A percentile compares a stretch with the other conserved stretches of the same genome.
These are phyloP conservation scores for Clonostachys rosea DNA, from an alignment of 2,329 filamentous ascomycete species.

Conservation along the genomic window DNA sequence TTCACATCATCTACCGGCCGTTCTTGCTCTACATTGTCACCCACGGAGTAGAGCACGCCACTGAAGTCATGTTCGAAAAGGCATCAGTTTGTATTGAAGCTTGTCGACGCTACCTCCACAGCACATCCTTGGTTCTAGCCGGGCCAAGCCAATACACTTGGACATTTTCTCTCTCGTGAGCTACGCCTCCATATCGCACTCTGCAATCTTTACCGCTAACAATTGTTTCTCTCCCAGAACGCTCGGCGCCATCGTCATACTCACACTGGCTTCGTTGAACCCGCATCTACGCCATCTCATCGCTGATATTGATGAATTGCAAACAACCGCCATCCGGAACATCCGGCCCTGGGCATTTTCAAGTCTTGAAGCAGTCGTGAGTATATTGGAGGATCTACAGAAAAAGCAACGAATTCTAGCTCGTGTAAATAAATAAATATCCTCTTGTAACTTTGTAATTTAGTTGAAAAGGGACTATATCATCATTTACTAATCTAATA, in stretches of 20 bases:
- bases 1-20: slow-evolving; percentile 23
- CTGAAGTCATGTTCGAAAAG: slow-evolving; percentile 16
- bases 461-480: too few relatives aligned
- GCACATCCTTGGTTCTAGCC: slow-evolving; percentile 15
- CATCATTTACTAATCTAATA: too few relatives aligned
- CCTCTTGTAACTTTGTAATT: too few relatives aligned
- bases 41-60: slow-evolving; percentile 5
- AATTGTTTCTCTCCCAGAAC: slow-evolving; percentile 10
- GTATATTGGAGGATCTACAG: neutral
- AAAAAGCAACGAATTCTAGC: neutral
- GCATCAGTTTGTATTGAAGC: slow-evolving; percentile 20
- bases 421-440: too few relatives aligned
- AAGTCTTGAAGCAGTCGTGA: slow-evolving; percentile 7
- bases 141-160: slow-evolving; percentile 23
- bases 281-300: slow-evolving; percentile 15
- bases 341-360: slow-evolving; percentile 17
- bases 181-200: neutral
- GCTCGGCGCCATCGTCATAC: slow-evolving; percentile 20
- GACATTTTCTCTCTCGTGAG: slow-evolving; percentile 24
- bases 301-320: slow-evolving; percentile 20
- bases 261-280: slow-evolving; percentile 21
- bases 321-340: slow-evolving; percentile 15
- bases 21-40: slow-evolving; percentile 21
- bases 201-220: too few relatives aligned
- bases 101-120: slow-evolving; percentile 19